These are phyloP conservation scores for Tulasnella sp. DNA, from an alignment of 768 basidiomycete species.

Conservation along the genomic window DNA sequence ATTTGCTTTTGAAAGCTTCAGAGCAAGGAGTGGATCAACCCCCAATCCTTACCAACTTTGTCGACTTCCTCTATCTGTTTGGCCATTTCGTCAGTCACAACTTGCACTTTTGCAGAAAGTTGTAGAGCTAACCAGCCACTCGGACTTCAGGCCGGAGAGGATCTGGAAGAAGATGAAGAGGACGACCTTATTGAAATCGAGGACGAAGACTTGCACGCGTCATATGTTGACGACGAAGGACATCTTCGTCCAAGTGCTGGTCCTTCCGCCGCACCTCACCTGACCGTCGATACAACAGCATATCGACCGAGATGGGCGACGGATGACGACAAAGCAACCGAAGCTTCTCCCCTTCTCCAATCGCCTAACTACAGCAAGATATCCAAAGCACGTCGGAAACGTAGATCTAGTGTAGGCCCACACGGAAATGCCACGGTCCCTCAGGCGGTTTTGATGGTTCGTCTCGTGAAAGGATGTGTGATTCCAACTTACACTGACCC, in stretches of 20 bases:
- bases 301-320: constrained; percentile 27
- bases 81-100: constrained; percentile 85
- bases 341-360: constrained; percentile 41
- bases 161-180: constrained; percentile 80
- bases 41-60: constrained; percentile 74
- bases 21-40: constrained; percentile 65
- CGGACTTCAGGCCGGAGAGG: constrained; percentile 80
- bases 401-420: constrained; percentile 59
- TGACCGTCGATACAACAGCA: constrained; percentile 7
- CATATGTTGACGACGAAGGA: constrained; percentile 28
- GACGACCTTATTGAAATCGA: constrained; percentile 57
- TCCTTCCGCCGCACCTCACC: constrained; percentile 18
- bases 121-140: neutral
- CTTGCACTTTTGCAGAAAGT: neutral
- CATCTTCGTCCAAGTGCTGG: constrained; percentile 19
- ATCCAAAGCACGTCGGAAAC: constrained; percentile 41
- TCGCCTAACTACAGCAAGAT: constrained; percentile 27
- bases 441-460: constrained; percentile 91
- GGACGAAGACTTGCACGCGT: constrained; percentile 48
- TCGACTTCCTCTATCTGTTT: constrained; percentile 92
- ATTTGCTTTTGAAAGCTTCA: constrained; percentile 70
- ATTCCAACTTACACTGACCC: constrained; percentile 17
- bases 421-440: constrained; percentile 88
- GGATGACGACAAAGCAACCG: constrained; percentile 33
- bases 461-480: constrained; percentile 37